Percentiles rank a stretch among this genome's conserved stretches.
Conservation (phyloP, 2,329 filamentous ascomycete genomes). For the Pyricularia pennisetigena region DNA sequence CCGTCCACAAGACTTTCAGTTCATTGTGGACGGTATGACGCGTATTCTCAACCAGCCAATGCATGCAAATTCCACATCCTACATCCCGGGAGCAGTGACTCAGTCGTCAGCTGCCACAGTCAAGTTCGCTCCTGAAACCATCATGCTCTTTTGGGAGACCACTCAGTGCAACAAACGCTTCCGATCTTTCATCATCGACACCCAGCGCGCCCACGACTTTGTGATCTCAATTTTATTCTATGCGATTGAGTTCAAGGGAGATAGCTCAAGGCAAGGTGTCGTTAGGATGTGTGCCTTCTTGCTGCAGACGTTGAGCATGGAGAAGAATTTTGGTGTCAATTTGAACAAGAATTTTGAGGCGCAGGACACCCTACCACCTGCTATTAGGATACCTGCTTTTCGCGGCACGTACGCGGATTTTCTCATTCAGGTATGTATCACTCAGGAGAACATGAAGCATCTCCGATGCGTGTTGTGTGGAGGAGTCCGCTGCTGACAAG, state of each 20-base stretch:
- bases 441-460: not conserved
- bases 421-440: slow-evolving; percentile 63
- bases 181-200: slow-evolving; percentile 93
- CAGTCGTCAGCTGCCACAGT: slow-evolving; percentile 31
- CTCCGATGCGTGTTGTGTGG: slow-evolving; percentile 12
- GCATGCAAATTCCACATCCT: slow-evolving; percentile 69
- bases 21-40: slow-evolving; percentile 90
- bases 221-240: slow-evolving; percentile 86
- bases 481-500: slow-evolving; percentile 1
- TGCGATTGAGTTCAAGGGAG: slow-evolving; percentile 78
- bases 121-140: slow-evolving; percentile 87
- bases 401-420: slow-evolving; percentile 89
- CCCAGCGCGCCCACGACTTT: slow-evolving; percentile 86
- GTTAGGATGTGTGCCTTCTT: slow-evolving; percentile 98
- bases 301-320: slow-evolving; percentile 87
- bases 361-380: slow-evolving; percentile 75
- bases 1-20: slow-evolving; percentile 93
- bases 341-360: slow-evolving; percentile 83
- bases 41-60: slow-evolving; percentile 87
- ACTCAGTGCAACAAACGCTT: slow-evolving; percentile 97
- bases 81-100: slow-evolving; percentile 75
- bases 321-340: slow-evolving; percentile 80
- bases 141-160: slow-evolving; percentile 96
- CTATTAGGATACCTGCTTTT: slow-evolving; percentile 76
- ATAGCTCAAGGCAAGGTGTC: slow-evolving; percentile 80